A percentile compares a stretch with the other conserved stretches of the same genome.
These are phyloP conservation scores for Scheffersomyces quercinus DNA, from an alignment of 1,139 yeast genomes.

Conservation along the genomic window DNA sequence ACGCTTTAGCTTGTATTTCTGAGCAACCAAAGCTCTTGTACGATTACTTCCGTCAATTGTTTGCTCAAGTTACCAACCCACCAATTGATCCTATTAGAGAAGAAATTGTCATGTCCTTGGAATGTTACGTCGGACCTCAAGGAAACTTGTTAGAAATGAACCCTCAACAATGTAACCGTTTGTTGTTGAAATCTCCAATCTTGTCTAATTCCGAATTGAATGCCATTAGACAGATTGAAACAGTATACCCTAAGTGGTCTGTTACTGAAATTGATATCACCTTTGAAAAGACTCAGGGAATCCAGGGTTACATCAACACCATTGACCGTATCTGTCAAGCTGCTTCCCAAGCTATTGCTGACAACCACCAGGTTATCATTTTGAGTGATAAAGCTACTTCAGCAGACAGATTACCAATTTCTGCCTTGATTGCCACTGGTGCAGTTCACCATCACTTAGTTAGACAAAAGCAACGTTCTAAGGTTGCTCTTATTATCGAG, in stretches of 20 bases:
- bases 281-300: slow-evolving; percentile 80
- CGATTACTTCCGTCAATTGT: slow-evolving; percentile 93
- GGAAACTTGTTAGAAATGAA: slow-evolving; percentile 93
- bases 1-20: slow-evolving; percentile 93
- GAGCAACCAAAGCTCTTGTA: slow-evolving; percentile 88
- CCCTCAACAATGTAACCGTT: slow-evolving; percentile 87
- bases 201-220: slow-evolving; percentile 70
- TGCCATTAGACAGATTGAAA: slow-evolving; percentile 70
- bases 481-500: slow-evolving; percentile 87
- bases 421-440: slow-evolving; percentile 93
- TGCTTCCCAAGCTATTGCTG: slow-evolving; percentile 83
- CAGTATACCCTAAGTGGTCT: slow-evolving; percentile 85
- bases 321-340: slow-evolving; percentile 85
- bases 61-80: slow-evolving; percentile 98
- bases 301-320: slow-evolving; percentile 80
- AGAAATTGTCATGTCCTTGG: slow-evolving; percentile 93
- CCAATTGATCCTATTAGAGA: slow-evolving; percentile 99
- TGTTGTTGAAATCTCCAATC: slow-evolving; percentile 80
- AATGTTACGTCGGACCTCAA: slow-evolving; percentile 96
- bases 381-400: slow-evolving; percentile 70
- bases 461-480: slow-evolving; percentile 93
- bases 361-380: slow-evolving; percentile 70
- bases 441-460: slow-evolving; percentile 97
- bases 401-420: slow-evolving; percentile 69
- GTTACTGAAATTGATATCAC: slow-evolving; percentile 83